A percentile compares a stretch with the other conserved stretches of the same genome.
These are phyloP conservation scores for Colletotrichum gigasporum DNA, from an alignment of 2,329 filamentous ascomycete species.

Conservation along the genomic window DNA sequence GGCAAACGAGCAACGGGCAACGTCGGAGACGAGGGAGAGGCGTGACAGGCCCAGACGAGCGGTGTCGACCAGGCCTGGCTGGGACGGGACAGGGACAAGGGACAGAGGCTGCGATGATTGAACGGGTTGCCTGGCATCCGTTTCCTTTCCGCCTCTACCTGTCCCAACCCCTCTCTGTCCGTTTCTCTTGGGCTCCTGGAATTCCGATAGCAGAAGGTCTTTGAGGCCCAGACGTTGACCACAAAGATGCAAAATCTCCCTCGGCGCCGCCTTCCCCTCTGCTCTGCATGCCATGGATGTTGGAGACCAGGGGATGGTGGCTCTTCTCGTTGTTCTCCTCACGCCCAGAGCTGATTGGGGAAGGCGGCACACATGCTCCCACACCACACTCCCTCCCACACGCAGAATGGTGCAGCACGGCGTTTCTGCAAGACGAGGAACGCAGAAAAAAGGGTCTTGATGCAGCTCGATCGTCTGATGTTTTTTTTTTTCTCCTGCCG, in stretches of 20 bases:
- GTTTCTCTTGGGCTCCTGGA: background rate
- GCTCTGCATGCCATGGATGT: conserved; percentile 1
- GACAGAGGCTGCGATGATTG: background rate
- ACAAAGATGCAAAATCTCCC: background rate
- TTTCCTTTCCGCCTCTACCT: background rate
- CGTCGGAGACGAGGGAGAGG: background rate
- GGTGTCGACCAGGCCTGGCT: conserved; percentile 16
- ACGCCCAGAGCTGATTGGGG: background rate
- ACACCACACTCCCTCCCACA: background rate
- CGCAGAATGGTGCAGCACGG: background rate
- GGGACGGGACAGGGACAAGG: conserved; percentile 6
- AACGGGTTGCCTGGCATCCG: background rate
- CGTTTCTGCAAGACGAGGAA: conserved; percentile 15
- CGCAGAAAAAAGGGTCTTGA: conserved; percentile 4
- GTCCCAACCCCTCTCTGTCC: background rate
- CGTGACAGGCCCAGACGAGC: conserved; percentile 19
- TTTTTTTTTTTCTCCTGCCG: conserved; percentile 9
- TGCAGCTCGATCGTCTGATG: conserved; percentile 30
- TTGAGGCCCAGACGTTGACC: background rate
- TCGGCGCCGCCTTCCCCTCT: background rate
- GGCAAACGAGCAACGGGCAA: background rate
- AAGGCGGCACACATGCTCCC: background rate
- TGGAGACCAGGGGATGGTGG: background rate
- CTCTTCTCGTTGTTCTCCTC: background rate
- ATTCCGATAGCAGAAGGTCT: background rate